Base-by-base conservation (phyloP, 2,329 filamentous ascomycete species). In the Alternaria burnsii region DNA sequence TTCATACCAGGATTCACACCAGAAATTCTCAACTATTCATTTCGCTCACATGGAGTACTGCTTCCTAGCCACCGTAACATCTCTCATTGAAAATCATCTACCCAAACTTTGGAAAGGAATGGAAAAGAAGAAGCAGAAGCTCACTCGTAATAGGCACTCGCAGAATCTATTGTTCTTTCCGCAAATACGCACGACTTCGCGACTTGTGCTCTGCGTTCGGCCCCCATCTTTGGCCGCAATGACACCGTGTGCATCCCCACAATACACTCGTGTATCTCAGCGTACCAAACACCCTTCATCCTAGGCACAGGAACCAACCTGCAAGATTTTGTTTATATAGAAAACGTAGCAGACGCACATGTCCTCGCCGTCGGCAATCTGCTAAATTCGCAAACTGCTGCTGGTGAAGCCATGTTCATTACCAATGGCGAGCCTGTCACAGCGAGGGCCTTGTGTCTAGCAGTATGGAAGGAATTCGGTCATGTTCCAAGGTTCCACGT, bases 141-240 rank as follows among this genome's bases (percentile, higher is more conserved):
- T 50, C 30, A 50, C 34, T 44, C 47, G 14, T 24, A 61, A 3
- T 52, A 87, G 91, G 90, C 91, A 57, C 85, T 90, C 62, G 94
- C 94, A 48, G 94, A 98, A 83, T 84, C 89, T 62, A 82, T 93
- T 54, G 93, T 97, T 67, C 83, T 97, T 55, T 83, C 87, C 53
- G 91, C 91, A 72, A 95, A 93, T 84, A 85, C 73, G 56, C 81
- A 83, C 52, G 81, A 82, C 43, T 88, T 97, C 78, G 83, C 92
- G 10, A 97, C 93, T n/a, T 87, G 87, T 72, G 85, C 93, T 30
- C 86, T 98, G 66, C 91, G 95, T 16, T 92, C 94, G 7, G 91
- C 93, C 12, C 92, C 92, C 67, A 96, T 98, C 78, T 92, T 97
- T 74, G 94, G 94, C 71, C 92, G 95, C 75, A 92, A 92, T 71